Evolutionary conservation across 139 green algal species (phyloP), one percentile per base, ranked within the genome.

Genomic region (Volvox africanus): DNA sequence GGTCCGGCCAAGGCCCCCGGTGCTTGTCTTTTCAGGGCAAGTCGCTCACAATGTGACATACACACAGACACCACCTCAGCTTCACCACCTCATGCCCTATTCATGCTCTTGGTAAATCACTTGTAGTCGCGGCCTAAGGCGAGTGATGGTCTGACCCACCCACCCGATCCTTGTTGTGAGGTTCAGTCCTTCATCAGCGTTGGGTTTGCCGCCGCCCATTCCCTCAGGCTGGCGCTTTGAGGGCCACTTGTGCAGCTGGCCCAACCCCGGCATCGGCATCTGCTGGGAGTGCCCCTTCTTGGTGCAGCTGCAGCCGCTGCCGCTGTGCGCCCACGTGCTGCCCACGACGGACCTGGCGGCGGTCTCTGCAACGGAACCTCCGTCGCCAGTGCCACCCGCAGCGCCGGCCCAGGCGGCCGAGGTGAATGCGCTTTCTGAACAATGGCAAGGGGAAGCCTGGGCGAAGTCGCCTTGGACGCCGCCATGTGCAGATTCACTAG

Each of bases 241-340:
- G 32, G 94, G 94, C n/a, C 80, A 93, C 80, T 87, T 96, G 22
- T 87, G 79, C 65, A 88, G 36, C 55, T 89, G 73, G 91, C 92
- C 71, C 78, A 93, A 89, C n/a, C 69, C 82, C 37, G 92, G 94
- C 65, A 88, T 91, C 17, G 93, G 93, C 9, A 87, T 91, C 78
- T 95, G 95, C 91, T 96, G 94, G 94, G 94, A 96, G 91, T 96
- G 94, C 87, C 94, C 94, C 26, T 93, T 95, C 82, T 80, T 96
- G n/a, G 82, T 94, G 28, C 76, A 82, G 30, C 89, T 95, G 76
- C 81, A 82, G 19, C 78, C 89, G 73, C 82, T 93, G 61, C 89
- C 91, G 61, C 87, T 91, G 76, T 85, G 87, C 61, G 76, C 50
- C 14, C 87, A 86, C 87, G 76, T 91, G 22, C 76, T 86, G 76